Evolutionary conservation across 176 grass and related monocot species (phyloP), one percentile per base, ranked within the genome.

Genomic region (Stipa capillata): DNA sequence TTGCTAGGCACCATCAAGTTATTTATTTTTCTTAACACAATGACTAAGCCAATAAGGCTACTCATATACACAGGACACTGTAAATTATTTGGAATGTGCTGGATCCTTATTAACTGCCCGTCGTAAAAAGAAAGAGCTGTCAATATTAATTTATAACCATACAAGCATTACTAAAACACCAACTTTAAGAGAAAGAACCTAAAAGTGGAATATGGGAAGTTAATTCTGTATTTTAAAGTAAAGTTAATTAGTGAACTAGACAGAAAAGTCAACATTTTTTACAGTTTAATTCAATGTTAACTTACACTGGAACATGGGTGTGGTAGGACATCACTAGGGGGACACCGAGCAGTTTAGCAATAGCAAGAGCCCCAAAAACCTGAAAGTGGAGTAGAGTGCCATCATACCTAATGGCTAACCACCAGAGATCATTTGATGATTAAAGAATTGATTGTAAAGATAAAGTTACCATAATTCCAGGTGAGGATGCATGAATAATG

Each of bases 301-400:
- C 89, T 73, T 89, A 94, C 92, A 92, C 73, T 84, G 95, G 95
- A 78, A 98, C 90, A 90, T 98, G 95, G 27, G 92, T 98, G 78
- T 98, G 95, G 61, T 94, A 98, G 52, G 91, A 92, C 95, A 98
- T 90, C 25, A 98, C 95, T 43, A 94, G 48, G 37, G 95, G 90
- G 14, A 93, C 87, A 37, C 81, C 76, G 23, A 98, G 95, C 47
- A 98, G 51, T 72, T 98, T 94, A 66, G 95, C 90, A 72, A 94
- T 98, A 45, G 86, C 77, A 23, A 94, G 87, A 67, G 95, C 95
- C 6, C 95, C 95, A 81, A 98, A 98, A 62, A 98, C 91, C 91
- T 97, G 94, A 65, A 79, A 68, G 50, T 54, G 17, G 0, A 78
- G 47, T 54, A 33, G 41, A 8, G 24, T 52, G 50, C n/a, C 20